Evolutionary conservation across 2,329 filamentous ascomycete species (phyloP).

Genomic region (Penicillium sp.): DNA sequence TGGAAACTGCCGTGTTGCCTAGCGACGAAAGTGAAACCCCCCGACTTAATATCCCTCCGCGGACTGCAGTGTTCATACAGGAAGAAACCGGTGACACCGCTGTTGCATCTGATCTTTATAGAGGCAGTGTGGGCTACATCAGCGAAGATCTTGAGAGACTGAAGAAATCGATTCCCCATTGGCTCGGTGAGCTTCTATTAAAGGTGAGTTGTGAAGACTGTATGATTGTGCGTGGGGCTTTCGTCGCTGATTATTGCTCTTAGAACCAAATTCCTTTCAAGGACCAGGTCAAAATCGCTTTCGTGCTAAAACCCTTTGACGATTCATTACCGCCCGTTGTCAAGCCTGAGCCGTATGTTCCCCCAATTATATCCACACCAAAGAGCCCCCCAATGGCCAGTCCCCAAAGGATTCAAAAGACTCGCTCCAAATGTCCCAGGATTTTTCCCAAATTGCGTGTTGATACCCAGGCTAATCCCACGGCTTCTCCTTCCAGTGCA

Average conservation of each 20-base stretch:
- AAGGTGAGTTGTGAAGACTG: slow-evolving; percentile 51
- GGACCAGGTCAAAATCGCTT: slow-evolving; percentile 95
- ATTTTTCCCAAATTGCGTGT: background rate
- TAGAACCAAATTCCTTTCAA: slow-evolving; percentile 80
- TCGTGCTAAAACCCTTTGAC: slow-evolving; percentile 80
- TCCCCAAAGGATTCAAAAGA: background rate
- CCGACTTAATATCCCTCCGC: slow-evolving; percentile 43
- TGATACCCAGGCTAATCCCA: slow-evolving; percentile 2
- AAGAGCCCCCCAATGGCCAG: background rate
- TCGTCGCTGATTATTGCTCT: background rate
- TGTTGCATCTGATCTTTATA: slow-evolving; percentile 79
- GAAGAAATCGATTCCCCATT: slow-evolving; percentile 83
- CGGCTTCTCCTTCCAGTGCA: slow-evolving; percentile 14
- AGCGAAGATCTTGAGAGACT: slow-evolving; percentile 78
- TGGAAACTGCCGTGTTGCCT: slow-evolving; percentile 44
- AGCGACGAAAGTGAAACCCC: slow-evolving; percentile 49
- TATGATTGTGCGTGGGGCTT: background rate
- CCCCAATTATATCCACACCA: background rate
- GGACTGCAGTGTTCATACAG: slow-evolving; percentile 64
- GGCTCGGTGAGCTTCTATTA: slow-evolving; percentile 86
- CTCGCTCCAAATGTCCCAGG: background rate
- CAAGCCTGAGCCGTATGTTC: slow-evolving; percentile 64
- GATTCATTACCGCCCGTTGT: slow-evolving; percentile 74
- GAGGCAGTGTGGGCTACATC: slow-evolving; percentile 79
- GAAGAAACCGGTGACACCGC: slow-evolving; percentile 64